A percentile compares a stretch with the other conserved stretches of the same genome.
phyloP scores from a whole-genome alignment of 2,329 filamentous ascomycete species.

The Fusarium austroafricanum region DNA sequence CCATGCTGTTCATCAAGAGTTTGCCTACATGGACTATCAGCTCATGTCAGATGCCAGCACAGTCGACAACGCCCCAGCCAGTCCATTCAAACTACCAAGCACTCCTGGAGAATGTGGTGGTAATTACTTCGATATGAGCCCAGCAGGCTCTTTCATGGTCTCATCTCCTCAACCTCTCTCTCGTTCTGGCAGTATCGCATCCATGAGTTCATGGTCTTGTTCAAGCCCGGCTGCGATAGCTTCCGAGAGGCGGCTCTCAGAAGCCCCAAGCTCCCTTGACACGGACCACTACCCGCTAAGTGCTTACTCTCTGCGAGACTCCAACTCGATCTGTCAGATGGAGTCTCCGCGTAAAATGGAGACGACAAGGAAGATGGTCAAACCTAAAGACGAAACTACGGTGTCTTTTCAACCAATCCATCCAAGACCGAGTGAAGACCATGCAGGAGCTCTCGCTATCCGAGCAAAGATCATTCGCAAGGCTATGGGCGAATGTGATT shows the following conservation, averaged over 20 bases:
- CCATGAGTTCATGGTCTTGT: slow-evolving; percentile 53
- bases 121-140: not conserved
- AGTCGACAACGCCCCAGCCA: not conserved
- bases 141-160: slow-evolving; percentile 35
- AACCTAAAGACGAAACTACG: slow-evolving; percentile 55
- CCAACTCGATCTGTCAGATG: slow-evolving; percentile 47
- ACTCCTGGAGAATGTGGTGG: not conserved
- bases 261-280: slow-evolving; percentile 48
- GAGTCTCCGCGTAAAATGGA: slow-evolving; percentile 52
- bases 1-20: not conserved
- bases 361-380: slow-evolving; percentile 36
- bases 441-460: slow-evolving; percentile 42
- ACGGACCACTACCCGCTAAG: slow-evolving; percentile 44
- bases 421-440: slow-evolving; percentile 41
- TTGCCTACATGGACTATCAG: not conserved
- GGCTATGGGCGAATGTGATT: slow-evolving; percentile 58
- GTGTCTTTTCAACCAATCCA: slow-evolving; percentile 55
- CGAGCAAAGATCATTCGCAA: slow-evolving; percentile 51
- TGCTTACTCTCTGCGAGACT: slow-evolving; percentile 46
- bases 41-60: not conserved
- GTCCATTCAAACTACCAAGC: not conserved
- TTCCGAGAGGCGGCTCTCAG: slow-evolving; percentile 47
- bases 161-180: slow-evolving; percentile 53
- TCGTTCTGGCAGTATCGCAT: slow-evolving; percentile 52
- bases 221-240: slow-evolving; percentile 54